Evolutionary conservation across 2,329 filamentous ascomycete genomes (phyloP).

Genomic region (Verticillium isaacii): DNA sequence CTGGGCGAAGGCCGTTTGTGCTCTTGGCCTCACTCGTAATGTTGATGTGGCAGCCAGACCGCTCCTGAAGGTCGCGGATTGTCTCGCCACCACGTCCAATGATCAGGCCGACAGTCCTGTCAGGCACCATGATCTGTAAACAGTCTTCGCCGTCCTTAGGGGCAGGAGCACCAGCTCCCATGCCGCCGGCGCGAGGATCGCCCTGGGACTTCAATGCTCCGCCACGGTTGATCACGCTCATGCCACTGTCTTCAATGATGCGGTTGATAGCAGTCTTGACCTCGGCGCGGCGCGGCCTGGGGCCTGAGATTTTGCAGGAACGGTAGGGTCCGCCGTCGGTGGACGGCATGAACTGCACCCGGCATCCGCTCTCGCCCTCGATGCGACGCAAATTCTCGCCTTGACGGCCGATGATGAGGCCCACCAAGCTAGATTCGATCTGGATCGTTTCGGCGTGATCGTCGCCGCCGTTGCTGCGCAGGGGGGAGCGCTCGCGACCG

Average conservation of each 20-base stretch:
- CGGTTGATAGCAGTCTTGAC: constrained; percentile 80
- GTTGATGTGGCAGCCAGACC: constrained; percentile 92
- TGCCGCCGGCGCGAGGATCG: constrained; percentile 23
- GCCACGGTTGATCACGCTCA: constrained; percentile 42
- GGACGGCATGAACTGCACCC: constrained; percentile 83
- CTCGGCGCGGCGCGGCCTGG: constrained; percentile 64
- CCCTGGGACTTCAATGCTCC: constrained; percentile 34
- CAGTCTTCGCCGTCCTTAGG: constrained; percentile 74
- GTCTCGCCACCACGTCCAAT: constrained; percentile 93
- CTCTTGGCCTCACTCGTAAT: constrained; percentile 93
- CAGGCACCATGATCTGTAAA: constrained; percentile 91
- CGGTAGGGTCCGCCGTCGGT: constrained; percentile 69
- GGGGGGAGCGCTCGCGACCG: constrained; percentile 55
- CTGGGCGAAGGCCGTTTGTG: constrained; percentile 80
- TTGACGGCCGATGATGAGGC: constrained; percentile 84
- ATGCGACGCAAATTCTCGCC: constrained; percentile 85
- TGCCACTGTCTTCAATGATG: constrained; percentile 77
- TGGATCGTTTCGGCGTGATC: constrained; percentile 78
- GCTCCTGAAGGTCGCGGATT: constrained; percentile 85
- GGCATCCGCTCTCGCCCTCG: constrained; percentile 74
- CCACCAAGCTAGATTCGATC: constrained; percentile 82
- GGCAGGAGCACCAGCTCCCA: constrained; percentile 18
- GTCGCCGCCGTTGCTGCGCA: constrained; percentile 43
- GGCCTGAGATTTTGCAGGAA: constrained; percentile 81
- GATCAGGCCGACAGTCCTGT: constrained; percentile 86